phyloP scores from a whole-genome alignment of 768 basidiomycete genomes.

The Gymnopilus junonius region DNA sequence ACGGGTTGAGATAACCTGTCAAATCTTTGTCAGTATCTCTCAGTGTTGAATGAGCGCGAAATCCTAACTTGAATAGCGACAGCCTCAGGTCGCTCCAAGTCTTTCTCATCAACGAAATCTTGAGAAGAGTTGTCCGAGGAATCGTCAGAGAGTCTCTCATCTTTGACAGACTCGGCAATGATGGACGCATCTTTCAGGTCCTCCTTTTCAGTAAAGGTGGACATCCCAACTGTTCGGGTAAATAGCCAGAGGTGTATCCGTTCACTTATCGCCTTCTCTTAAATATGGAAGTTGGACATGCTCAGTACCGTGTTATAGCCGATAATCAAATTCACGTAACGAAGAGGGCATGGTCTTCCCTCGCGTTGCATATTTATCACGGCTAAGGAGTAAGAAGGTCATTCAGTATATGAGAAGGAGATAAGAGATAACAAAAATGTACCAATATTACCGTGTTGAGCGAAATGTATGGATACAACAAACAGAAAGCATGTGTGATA shows the following conservation, averaged over 20 bases:
- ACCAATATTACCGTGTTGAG: conserved; percentile 5
- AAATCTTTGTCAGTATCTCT: not conserved
- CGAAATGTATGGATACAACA: not conserved
- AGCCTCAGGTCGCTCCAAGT: conserved; percentile 47
- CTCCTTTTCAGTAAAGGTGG: not conserved
- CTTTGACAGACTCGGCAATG: not conserved
- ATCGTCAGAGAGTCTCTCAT: conserved; percentile 15
- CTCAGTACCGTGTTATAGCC: not conserved
- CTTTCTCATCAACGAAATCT: conserved; percentile 22
- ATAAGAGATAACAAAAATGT: conserved; percentile 17
- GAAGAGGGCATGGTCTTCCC: conserved; percentile 6
- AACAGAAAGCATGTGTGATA: not conserved
- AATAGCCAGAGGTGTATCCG: not conserved
- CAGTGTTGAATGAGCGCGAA: not conserved
- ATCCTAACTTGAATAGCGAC: conserved; percentile 43
- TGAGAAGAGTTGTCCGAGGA: conserved; percentile 9
- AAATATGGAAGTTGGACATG: not conserved
- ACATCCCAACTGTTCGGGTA: not conserved
- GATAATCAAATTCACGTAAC: conserved; percentile 1
- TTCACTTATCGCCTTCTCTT: not conserved
- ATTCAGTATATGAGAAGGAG: not conserved
- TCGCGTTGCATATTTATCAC: not conserved
- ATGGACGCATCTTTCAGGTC: conserved; percentile 7
- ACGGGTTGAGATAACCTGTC: conserved; percentile 49
- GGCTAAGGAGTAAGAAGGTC: conserved; percentile 4